Base-by-base conservation (phyloP, 2,329 filamentous ascomycete species). In the Chrysoporthe deuterocubensis region DNA sequence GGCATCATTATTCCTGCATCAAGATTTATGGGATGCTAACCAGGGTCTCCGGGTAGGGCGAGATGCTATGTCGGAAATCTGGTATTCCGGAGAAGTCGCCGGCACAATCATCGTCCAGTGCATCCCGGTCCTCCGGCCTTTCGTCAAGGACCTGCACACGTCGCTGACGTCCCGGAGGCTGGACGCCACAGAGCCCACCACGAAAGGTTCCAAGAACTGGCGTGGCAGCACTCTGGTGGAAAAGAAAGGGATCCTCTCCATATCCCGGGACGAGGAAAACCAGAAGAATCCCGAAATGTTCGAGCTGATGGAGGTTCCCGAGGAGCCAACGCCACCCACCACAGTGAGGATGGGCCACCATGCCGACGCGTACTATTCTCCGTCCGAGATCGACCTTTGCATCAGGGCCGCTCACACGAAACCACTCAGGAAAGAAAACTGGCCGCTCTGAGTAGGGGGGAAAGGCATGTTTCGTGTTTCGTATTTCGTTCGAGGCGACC, bases 81-180 rank as follows among this genome's bases (percentile, higher is more conserved):
- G 81, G 81, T 81, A 84, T 74, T 84, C 82, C 0, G 83, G 83
- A 18, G 84, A 86, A 74, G 77, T 85, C 64, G 79, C 82, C 9
- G 83, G 84, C 64, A 86, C 84, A 37, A 84, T 86, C 70, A 85
- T 86, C 56, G 84, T 85, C 4, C 84, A 85, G 71, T 86, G 82
- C 68, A 81, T 86, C 2, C 84, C 84, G 2, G 81, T 86, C 18
- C 72, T 86, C 8, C 80, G 84, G 11, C 82, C 83, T 0, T 78
- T 86, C 26, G 70, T 86, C 52, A 77, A 78, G 56, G 79, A 82
- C 43, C 74, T 81, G 9, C 76, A 78, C 67, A 78, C 77, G 1
- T 78, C 79, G 0, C 67, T 82, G 40, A 78, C 77, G 2, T 80
- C 77, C 3, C 77, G 67, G 42, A 69, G 68, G 21, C 54, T 72